Evolutionary conservation across 2,329 filamentous ascomycete species (phyloP), one percentile per base, ranked within the genome.

Genomic region (Trichoderma citrinoviride): DNA sequence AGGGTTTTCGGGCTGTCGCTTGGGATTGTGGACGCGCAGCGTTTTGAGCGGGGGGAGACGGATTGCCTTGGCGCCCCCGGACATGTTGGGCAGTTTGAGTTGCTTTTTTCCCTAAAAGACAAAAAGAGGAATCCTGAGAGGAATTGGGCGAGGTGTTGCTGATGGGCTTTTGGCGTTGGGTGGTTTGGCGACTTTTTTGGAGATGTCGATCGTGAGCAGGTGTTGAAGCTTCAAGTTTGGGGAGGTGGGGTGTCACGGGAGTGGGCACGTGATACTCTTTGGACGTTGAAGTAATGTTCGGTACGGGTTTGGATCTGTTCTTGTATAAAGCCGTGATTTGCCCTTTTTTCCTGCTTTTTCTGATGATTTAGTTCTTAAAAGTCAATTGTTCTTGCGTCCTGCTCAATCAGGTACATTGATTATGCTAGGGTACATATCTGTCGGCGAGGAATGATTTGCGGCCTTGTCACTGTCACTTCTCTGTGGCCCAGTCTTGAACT

Each of bases 21-120:
- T 84, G 21, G 84, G 81, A 66, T 83, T 77, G 71, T 81, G 80
- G 67, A 87, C 83, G 67, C 84, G 84, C 61, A 87, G 79, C 41
- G 73, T 73, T 72, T 82, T 81, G 66, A 88, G 76, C 2, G 86
- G 85, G 66, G 85, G 84, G 2, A 89, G 80, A 52, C 84, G 83
- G 53, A 86, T 85, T 29, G 84, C 80, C 69, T 81, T 84, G 67
- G 80, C 78, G 61, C 73, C 72, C 62, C 75, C 74, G 70, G 80
- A 74, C 81, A 84, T 85, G 67, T 53, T 74, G 72, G 67, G 58
- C 53, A 62, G 33, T 8, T 21, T 25, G 17, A n/a, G n/a, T n/a
- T n/a, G n/a, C n/a, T n/a, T 37, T 2, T 12, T 14, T 12, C 33
- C 33, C 3, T 14, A 37, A 4, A 14, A 2, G 25, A 29, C 29